Percentiles rank a stretch among this genome's conserved stretches.
Conservation (phyloP, 176 grass and related monocot genomes). For the Triticum timopheevii region DNA sequence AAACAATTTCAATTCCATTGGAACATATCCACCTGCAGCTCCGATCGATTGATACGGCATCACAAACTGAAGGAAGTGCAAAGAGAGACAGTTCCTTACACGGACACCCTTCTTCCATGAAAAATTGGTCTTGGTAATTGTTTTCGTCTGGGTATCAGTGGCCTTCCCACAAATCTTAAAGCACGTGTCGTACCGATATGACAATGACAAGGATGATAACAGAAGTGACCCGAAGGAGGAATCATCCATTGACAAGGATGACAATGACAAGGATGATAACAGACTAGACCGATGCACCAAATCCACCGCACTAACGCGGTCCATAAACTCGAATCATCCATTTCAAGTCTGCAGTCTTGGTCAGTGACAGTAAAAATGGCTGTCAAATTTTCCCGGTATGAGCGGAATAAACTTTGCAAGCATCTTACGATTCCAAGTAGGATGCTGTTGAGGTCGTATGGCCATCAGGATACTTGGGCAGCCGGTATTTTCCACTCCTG, state of each 20-base stretch:
- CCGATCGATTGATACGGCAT: not conserved
- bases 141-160: not conserved
- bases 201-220: not conserved
- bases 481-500: conserved; percentile 21
- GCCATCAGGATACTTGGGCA: not conserved
- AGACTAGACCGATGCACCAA: no score
- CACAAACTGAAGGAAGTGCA: conserved; percentile 1
- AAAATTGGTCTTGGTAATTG: not conserved
- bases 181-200: not conserved
- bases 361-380: conserved; percentile 8
- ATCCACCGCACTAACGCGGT: not conserved
- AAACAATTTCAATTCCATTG: not conserved
- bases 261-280: not conserved
- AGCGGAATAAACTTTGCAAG: conserved; percentile 20
- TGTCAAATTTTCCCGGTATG: not conserved
- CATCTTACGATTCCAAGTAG: conserved; percentile 27
- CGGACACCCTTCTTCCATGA: conserved; percentile 21
- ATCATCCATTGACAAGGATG: no score
- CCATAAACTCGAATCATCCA: not conserved
- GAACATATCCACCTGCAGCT: conserved; percentile 4
- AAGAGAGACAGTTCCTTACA: not conserved
- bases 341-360: conserved; percentile 9
- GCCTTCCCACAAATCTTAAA: conserved; percentile 8
- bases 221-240: no score
- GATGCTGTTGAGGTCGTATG: not conserved